Evolutionary conservation across 768 basidiomycete genomes (phyloP), one percentile per base, ranked within the genome.

Genomic region (Russula lepida): DNA sequence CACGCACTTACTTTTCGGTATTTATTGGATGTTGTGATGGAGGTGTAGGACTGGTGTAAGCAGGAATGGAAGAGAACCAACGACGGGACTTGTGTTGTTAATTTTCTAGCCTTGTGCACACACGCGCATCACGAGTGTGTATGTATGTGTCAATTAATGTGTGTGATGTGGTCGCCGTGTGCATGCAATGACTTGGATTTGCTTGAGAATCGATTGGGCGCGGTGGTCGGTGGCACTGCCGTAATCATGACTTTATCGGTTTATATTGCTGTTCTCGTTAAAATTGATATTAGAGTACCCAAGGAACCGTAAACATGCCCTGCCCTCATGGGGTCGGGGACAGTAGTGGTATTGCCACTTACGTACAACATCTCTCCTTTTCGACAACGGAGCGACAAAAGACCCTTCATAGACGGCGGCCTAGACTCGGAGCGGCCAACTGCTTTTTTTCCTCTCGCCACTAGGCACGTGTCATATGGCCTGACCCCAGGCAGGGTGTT

Each of bases 61-160:
- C 9, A 21, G 48, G 25, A 60, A 60, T 60, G 54, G 54, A 54
- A 54, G 39, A 28, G 53, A 60, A 60, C 28, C 57, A 21, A 58
- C 30, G 27, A 17, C 23, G 49, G 30, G 44, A 21, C 13, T 50
- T n/a, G 41, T 58, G 49, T 51, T 58, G 49, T 58, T 44, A 44
- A 44, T 44, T 44, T 44, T 19, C 32, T 43, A 6, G 27, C 46
- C 56, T 48, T 33, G 27, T 44, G 30, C 44, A 56, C 44, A 9
- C 33, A 6, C 41, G 33, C 28, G 19, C 27, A 27, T 13, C 48
- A n/a, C 21, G 43, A 21, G 8, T 41, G 56, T 56, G 8, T 27
- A 13, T 37, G n/a, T 27, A 48, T 32, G 21, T 44, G 43, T 44
- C 43, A 44, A 44, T 43, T n/a, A 11, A n/a, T 21, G 21, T n/a